Evolutionary conservation across 208 protist species (phyloP).

Genomic region (Acanthamoeba sp.): DNA sequence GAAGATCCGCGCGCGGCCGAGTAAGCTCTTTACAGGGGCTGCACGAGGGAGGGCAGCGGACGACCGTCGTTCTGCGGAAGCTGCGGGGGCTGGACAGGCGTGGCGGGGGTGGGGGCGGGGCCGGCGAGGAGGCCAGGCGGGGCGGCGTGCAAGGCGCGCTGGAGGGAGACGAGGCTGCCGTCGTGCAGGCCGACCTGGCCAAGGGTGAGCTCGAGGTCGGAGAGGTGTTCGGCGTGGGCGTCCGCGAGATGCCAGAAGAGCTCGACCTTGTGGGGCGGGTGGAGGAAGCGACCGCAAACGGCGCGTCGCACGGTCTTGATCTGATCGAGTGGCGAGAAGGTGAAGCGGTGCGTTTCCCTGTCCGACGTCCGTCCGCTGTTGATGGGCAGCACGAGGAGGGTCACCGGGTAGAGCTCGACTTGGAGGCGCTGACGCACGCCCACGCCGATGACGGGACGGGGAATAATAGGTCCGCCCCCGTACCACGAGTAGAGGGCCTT

Average conservation of each 20-base stretch:
- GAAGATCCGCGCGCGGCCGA: not conserved
- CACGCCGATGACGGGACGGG: slow-evolving; percentile 32
- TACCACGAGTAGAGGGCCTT: slow-evolving; percentile 38
- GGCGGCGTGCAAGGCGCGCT: not conserved
- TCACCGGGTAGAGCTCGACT: slow-evolving; percentile 72
- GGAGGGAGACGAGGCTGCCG: slow-evolving; percentile 33
- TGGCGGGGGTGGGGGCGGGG: not conserved
- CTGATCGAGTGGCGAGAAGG: slow-evolving; percentile 39
- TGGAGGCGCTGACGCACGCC: slow-evolving; percentile 11
- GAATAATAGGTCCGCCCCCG: slow-evolving; percentile 13
- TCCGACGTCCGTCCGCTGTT: slow-evolving; percentile 6
- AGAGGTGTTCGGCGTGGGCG: not conserved
- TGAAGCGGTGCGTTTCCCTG: slow-evolving; percentile 44
- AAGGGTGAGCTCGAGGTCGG: slow-evolving; percentile 37
- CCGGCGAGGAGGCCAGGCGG: not conserved
- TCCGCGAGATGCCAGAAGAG: not conserved
- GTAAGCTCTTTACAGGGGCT: slow-evolving; percentile 19
- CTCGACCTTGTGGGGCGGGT: slow-evolving; percentile 33
- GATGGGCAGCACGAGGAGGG: not conserved
- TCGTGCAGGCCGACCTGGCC: not conserved
- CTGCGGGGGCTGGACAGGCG: not conserved
- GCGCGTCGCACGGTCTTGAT: slow-evolving; percentile 4
- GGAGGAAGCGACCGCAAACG: slow-evolving; percentile 39
- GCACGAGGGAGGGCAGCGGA: not conserved
- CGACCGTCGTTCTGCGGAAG: slow-evolving; percentile 23